Conservation (phyloP, 2,329 filamentous ascomycete species). For the Aspergillus puulaauensis region DNA sequence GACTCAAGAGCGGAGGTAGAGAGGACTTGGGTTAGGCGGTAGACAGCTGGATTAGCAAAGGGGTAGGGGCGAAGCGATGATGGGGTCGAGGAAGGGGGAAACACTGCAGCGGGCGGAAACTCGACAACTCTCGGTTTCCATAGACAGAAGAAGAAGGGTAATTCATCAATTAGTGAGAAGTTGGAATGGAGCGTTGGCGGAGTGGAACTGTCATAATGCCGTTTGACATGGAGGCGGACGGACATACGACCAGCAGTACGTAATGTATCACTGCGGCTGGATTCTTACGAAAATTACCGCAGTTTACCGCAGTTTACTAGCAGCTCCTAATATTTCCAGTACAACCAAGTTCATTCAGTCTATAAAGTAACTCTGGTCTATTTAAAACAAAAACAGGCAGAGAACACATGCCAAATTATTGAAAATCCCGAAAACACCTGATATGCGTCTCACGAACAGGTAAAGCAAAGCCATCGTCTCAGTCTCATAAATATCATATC, state of each 20-base stretch:
- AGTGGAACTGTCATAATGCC: conserved; percentile 1
- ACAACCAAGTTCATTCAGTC: neutral
- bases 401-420: neutral
- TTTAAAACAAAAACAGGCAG: neutral
- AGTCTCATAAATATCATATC: neutral
- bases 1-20: conserved; percentile 5
- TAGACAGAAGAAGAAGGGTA: conserved; percentile 20
- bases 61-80: conserved; percentile 14
- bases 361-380: neutral
- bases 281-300: neutral
- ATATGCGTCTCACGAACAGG: neutral
- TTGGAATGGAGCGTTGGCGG: neutral
- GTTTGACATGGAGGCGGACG: neutral
- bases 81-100: conserved; percentile 1
- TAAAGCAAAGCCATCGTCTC: neutral
- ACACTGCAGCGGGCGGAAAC: conserved; percentile 2
- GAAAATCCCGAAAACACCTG: neutral
- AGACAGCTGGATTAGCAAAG: conserved; percentile 25
- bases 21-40: conserved; percentile 23
- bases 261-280: neutral
- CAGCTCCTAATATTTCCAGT: neutral
- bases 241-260: conserved; percentile 5
- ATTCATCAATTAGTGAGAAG: conserved; percentile 1
- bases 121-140: conserved; percentile 25
- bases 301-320: neutral